Evolutionary conservation across 805 yeast species (phyloP), one percentile per base, ranked within the genome.

Genomic region (Yamadazyma kitorensis): DNA sequence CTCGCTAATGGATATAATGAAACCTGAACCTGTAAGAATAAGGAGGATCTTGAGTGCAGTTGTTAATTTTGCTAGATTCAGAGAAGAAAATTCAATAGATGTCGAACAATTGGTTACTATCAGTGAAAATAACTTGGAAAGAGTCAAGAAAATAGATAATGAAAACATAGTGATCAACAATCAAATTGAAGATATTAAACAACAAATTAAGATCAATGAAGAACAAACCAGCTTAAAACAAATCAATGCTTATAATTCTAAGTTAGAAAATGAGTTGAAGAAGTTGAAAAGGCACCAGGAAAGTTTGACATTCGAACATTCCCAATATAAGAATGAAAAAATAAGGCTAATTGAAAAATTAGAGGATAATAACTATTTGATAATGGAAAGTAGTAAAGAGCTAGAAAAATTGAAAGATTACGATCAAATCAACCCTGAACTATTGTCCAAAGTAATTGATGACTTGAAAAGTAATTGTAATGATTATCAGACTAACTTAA

Each of bases 31-130:
- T 0, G 58, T 55, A 24, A 65, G 95, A 38, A 68, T 77, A 1
- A 64, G 78, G 41, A 63, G 91, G 29, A 68, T 86, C 14, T 57
- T 87, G 17, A 86, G 95, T 52, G 93, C 93, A 1, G 78, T 87
- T 31, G 83, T 87, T 15, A 88, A 88, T 54, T 88, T 77, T 66
- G 94, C 94, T 1, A 64, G 91, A 37, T 87, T 84, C 50, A 71
- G 95, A 45, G 94, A 86, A 47, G 86, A 80, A 44, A 79, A 84
- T 39, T 73, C 80, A 54, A 70, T 67, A 16, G 88, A 82, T 45
- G 80, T 84, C 49, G 86, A 80, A 41, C 74, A 73, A 17, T 61
- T 83, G 17, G 76, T 82, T 18, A 61, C 69, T 5, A 64, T 68
- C 28, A 74, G 79, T 40, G 83, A 80, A 33, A 51, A 64, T 8